Conservation (phyloP, 495 filamentous ascomycete species). For the Xylaria castorea region DNA sequence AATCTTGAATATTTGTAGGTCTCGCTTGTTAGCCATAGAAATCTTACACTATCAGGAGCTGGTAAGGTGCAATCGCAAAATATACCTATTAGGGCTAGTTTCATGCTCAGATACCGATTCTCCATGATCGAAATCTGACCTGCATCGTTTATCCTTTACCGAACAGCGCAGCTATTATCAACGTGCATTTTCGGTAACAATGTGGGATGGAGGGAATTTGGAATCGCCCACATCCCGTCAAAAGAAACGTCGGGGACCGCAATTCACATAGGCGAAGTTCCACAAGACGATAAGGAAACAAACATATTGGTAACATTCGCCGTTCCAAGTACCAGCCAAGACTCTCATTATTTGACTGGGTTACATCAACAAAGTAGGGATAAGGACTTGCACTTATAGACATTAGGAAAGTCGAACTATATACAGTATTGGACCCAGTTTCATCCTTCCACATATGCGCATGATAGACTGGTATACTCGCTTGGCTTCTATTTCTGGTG, state of each 20-base stretch:
- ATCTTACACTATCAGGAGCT: no score
- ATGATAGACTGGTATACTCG: neutral
- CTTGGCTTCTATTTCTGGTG: slow-evolving; percentile 14
- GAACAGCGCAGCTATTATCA: neutral
- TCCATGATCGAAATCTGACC: no score
- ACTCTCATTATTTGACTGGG: neutral
- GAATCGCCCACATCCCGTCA: neutral
- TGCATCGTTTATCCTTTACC: neutral
- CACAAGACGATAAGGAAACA: slow-evolving; percentile 4
- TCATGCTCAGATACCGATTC: no score
- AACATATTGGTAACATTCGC: neutral
- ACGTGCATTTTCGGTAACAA: neutral
- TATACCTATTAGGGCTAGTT: no score
- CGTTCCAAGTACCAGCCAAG: slow-evolving; percentile 3
- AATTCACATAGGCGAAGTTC: slow-evolving; percentile 1
- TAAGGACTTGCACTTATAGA: neutral
- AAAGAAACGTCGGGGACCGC: neutral
- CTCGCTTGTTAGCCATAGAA: no score
- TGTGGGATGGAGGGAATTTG: slow-evolving; percentile 6
- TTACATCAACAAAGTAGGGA: slow-evolving; percentile 1
- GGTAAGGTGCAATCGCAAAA: no score
- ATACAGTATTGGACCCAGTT: neutral
- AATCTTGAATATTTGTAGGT: no score
- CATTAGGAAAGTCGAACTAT: slow-evolving; percentile 8
- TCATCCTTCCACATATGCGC: slow-evolving; percentile 7